phyloP scores from a whole-genome alignment of 305 asterid species.

The Petunia hybrid region DNA sequence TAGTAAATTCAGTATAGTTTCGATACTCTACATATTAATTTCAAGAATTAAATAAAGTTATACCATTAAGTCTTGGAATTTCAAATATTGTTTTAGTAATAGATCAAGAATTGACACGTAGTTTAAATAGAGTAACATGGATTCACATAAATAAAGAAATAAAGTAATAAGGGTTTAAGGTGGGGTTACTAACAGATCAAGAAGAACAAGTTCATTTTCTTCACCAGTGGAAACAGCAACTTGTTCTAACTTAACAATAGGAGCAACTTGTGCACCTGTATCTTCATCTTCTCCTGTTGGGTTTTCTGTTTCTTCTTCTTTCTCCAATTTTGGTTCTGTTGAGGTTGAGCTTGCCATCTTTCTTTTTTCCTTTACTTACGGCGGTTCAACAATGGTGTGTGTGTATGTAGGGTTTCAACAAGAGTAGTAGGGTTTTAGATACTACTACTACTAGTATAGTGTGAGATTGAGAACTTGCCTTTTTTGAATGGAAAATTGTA shows the following conservation, averaged over 20 bases:
- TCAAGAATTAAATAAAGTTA: too few relatives aligned
- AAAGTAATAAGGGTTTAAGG: background rate
- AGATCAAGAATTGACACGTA: background rate
- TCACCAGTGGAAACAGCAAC: constrained; percentile 82
- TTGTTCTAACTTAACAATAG: constrained; percentile 70
- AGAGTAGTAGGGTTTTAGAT: constrained; percentile 1
- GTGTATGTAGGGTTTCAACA: background rate
- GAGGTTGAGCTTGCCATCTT: constrained; percentile 55
- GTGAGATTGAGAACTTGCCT: background rate
- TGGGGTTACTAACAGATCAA: constrained; percentile 63
- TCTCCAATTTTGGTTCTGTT: constrained; percentile 51
- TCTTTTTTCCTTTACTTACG: too few relatives aligned
- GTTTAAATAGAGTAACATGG: background rate
- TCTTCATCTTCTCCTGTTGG: constrained; percentile 71
- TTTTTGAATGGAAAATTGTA: background rate
- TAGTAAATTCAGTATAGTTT: background rate
- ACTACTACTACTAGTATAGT: background rate
- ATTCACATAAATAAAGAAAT: background rate
- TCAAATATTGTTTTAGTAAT: background rate
- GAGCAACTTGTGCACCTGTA: constrained; percentile 83
- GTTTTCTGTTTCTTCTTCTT: constrained; percentile 45
- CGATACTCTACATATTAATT: background rate
- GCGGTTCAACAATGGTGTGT: too few relatives aligned
- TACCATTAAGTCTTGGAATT: background rate
- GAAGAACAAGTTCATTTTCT: constrained; percentile 69